Evolutionary conservation across 1,284 basidiomycete species (phyloP).

Genomic region (Calocybe gambosa): DNA sequence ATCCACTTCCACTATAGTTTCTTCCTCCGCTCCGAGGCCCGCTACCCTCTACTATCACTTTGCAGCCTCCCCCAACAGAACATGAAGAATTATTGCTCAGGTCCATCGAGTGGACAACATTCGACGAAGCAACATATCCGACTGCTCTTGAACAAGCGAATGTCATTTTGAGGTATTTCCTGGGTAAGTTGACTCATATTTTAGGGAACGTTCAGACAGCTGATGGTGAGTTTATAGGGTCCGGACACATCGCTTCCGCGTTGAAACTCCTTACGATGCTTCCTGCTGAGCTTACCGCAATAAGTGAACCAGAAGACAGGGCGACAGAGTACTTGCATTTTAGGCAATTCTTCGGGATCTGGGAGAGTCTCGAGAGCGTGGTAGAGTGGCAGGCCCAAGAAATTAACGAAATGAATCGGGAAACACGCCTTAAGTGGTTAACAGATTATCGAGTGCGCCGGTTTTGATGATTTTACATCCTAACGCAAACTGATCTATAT

Average conservation of each 20-base stretch:
- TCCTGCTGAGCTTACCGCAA: slow-evolving; percentile 55
- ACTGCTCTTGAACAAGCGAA: slow-evolving; percentile 82
- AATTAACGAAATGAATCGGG: slow-evolving; percentile 47
- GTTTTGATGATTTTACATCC: neutral
- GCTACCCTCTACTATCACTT: slow-evolving; percentile 53
- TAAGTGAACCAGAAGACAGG: slow-evolving; percentile 55
- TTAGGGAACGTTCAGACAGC: slow-evolving; percentile 7
- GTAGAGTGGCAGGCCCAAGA: slow-evolving; percentile 52
- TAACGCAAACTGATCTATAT: no score
- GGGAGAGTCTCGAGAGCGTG: slow-evolving; percentile 54
- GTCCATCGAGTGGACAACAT: slow-evolving; percentile 92
- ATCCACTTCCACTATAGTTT: slow-evolving; percentile 27
- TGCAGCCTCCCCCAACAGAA: slow-evolving; percentile 47
- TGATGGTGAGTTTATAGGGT: slow-evolving; percentile 37
- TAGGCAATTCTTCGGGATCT: slow-evolving; percentile 66
- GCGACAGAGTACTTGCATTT: slow-evolving; percentile 71
- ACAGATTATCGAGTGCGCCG: slow-evolving; percentile 50
- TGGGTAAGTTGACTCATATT: slow-evolving; percentile 46
- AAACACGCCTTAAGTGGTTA: slow-evolving; percentile 56
- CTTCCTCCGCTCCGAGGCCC: slow-evolving; percentile 51
- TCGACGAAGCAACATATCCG: slow-evolving; percentile 66
- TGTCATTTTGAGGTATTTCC: slow-evolving; percentile 80
- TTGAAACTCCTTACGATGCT: slow-evolving; percentile 59
- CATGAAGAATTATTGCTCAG: slow-evolving; percentile 71
- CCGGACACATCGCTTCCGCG: slow-evolving; percentile 70